A percentile compares a stretch with the other conserved stretches of the same genome.
Conservation (phyloP, 441 rosid species). For the Rhodomyrtus psidioides region DNA sequence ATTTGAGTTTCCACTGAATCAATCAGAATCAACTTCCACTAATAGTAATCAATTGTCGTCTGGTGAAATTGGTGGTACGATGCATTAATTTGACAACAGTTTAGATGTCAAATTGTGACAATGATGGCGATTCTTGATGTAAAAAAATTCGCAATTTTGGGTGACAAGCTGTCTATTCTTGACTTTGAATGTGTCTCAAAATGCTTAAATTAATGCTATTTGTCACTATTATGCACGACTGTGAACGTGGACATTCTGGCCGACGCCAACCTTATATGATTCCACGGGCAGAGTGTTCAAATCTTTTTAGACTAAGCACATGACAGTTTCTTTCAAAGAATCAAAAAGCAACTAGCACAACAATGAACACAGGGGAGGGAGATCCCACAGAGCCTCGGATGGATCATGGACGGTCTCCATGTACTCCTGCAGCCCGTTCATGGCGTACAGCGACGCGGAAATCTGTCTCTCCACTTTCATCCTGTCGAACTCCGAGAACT, state of each 20-base stretch:
- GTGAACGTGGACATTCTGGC: background rate
- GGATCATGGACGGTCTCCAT: constrained; percentile 45
- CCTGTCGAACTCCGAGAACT: constrained; percentile 56
- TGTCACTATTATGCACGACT: background rate
- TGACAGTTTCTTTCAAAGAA: background rate
- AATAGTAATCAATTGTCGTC: background rate
- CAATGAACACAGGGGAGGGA: constrained; percentile 48
- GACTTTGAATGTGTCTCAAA: background rate
- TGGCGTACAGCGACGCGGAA: constrained; percentile 64
- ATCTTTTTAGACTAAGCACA: background rate
- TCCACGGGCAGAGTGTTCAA: background rate
- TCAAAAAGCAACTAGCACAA: background rate
- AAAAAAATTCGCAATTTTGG: background rate
- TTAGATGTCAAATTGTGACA: background rate
- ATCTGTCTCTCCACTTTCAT: constrained; percentile 68
- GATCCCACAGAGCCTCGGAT: constrained; percentile 61
- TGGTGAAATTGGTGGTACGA: background rate
- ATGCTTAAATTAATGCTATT: background rate
- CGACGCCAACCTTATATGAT: background rate
- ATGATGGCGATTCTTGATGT: background rate
- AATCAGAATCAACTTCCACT: background rate
- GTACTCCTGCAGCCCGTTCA: constrained; percentile 61
- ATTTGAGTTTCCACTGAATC: background rate
- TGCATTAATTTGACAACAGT: background rate
- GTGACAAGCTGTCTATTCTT: background rate